Base-by-base conservation (phyloP, 2,329 filamentous ascomycete species). In the Aureobasidium subglaciale region DNA sequence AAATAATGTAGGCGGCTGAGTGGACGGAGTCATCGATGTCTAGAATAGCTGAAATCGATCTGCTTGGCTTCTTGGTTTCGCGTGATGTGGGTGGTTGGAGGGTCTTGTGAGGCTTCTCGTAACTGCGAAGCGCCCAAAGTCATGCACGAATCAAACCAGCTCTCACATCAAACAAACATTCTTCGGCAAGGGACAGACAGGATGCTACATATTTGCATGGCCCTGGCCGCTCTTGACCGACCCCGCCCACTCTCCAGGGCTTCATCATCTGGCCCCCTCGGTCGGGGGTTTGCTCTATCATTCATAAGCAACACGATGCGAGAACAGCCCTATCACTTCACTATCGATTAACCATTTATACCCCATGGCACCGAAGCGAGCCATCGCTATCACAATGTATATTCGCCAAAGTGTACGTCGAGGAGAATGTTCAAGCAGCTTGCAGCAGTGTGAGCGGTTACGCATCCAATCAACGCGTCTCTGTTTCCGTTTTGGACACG, bases 381-480 rank as follows among this genome's bases (percentile, higher is more conserved):
- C 8, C 24, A 35, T 25, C 43, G 9, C 11, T 25, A 35, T 48
- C 30, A 3, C 38, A 2, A 24, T 29, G 24, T 13, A 8, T n/a
- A 38, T n/a, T 27, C 16, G 16, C 20, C 16, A 32, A 30, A 13
- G 13, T 50, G 30, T 16, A 49, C n/a, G 24, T 35, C 22, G 29
- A 29, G 46, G n/a, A 7, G 10, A 30, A n/a, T n/a, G n/a, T n/a
- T n/a, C n/a, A 35, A 24, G 18, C 20, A 48, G 43, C 30, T 15
- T 54, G 50, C 50, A 54, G 37, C 34, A 54, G 50, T 54, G 50
- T 38, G 38, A 54, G 50, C 50, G 50, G 50, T 35, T 42, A 54
- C 25, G 37, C 50, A 35, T 16, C 50, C 50, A 54, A 54, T 54
- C 50, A 54, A 54, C 50, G 50, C 50, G 50, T 25, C 18, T 41